Evolutionary conservation across 2,329 filamentous ascomycete genomes (phyloP).

Genomic region (Ceratocystiopsis minuta): DNA sequence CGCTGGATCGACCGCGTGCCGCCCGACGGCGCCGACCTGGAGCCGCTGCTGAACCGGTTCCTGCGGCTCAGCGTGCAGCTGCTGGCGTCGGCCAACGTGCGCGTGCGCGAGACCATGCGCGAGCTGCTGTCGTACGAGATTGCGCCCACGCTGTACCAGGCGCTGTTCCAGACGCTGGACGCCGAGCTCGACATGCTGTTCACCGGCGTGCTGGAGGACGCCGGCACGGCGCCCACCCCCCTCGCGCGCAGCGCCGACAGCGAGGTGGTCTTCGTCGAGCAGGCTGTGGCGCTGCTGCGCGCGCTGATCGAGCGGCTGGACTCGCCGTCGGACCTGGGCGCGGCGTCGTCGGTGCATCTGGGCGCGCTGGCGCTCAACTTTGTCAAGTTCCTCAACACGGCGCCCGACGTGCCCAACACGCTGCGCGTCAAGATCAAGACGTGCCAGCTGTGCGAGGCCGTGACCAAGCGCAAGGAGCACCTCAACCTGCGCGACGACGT

Average conservation of each 20-base stretch:
- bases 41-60: conserved; percentile 40
- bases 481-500: conserved; percentile 52
- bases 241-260: conserved; percentile 33
- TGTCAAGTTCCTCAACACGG: conserved; percentile 45
- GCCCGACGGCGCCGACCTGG: conserved; percentile 36
- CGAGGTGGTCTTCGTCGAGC: conserved; percentile 49
- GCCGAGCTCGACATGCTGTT: conserved; percentile 46
- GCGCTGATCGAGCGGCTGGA: conserved; percentile 46
- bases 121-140: conserved; percentile 50
- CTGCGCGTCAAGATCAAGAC: conserved; percentile 51
- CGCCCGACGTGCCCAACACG: conserved; percentile 35
- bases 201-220: conserved; percentile 29
- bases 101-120: conserved; percentile 47
- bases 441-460: conserved; percentile 46
- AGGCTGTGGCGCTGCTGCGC: conserved; percentile 44
- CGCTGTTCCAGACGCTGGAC: conserved; percentile 47
- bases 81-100: conserved; percentile 43
- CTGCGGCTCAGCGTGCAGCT: conserved; percentile 46
- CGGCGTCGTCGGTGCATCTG: conserved; percentile 44
- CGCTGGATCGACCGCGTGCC: conserved; percentile 47
- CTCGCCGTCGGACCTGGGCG: conserved; percentile 42
- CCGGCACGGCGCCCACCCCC: too few species aligned
- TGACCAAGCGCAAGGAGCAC: conserved; percentile 49
- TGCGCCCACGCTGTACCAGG: conserved; percentile 40
- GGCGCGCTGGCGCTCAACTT: conserved; percentile 46